Percentiles rank a stretch among this genome's conserved stretches.
phyloP scores from a whole-genome alignment of 2,329 filamentous ascomycete genomes.

The Trichophaea hybrida region DNA sequence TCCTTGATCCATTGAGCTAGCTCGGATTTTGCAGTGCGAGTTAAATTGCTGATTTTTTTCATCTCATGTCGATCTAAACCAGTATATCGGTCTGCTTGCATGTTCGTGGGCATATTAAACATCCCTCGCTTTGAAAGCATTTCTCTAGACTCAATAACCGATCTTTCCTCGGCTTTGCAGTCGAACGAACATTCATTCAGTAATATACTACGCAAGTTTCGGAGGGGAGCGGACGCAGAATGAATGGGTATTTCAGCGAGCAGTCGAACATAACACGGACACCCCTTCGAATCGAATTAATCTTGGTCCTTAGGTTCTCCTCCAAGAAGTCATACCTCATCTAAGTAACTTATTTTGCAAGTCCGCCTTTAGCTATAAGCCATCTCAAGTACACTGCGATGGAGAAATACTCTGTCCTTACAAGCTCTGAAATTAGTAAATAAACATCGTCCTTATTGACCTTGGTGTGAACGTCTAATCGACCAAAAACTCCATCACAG shows the following conservation, averaged over 20 bases:
- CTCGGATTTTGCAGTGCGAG: not conserved
- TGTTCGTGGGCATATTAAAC: not conserved
- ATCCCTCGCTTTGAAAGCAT: conserved; percentile 17
- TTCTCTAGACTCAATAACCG: conserved; percentile 33
- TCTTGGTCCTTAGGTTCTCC: not conserved
- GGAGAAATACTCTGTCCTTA: conserved; percentile 62
- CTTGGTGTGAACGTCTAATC: conserved; percentile 25
- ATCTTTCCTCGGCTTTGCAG: conserved; percentile 41
- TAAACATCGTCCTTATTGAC: conserved; percentile 50
- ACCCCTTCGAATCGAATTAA: not conserved
- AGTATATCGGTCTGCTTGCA: not conserved
- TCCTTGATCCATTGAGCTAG: conserved; percentile 17
- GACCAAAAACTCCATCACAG: conserved; percentile 54
- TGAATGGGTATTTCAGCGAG: conserved; percentile 56
- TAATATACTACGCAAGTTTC: conserved; percentile 49
- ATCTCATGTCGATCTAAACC: conserved; percentile 35
- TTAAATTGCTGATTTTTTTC: not conserved
- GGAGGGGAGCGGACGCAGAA: conserved; percentile 42
- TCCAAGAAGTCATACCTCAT: conserved; percentile 26
- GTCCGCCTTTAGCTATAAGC: conserved; percentile 67
- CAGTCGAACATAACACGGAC: conserved; percentile 48
- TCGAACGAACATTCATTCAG: conserved; percentile 49
- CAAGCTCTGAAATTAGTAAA: conserved; percentile 64
- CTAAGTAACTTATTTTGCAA: conserved; percentile 38
- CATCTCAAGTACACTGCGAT: conserved; percentile 72